Conservation (phyloP, 2,329 filamentous ascomycete genomes). For the Diaporthe nobilis region DNA sequence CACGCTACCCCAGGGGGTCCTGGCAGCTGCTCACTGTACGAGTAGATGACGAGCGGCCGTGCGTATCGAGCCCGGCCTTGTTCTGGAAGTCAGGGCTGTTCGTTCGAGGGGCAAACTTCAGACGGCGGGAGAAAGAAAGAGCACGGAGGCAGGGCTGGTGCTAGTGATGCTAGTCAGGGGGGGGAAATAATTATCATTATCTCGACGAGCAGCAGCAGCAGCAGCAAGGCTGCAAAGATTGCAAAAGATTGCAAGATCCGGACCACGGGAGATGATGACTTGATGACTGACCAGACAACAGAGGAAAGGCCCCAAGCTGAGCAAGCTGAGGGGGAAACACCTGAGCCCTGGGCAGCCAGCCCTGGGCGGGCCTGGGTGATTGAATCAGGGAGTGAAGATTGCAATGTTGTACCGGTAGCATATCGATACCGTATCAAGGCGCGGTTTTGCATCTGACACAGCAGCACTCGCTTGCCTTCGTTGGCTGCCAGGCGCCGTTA, state of each 20-base stretch:
- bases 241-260: constrained; percentile 2
- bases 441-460: constrained; percentile 23
- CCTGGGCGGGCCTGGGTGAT: background rate
- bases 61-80: background rate
- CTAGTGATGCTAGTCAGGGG: constrained; percentile 17
- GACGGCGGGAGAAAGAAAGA: background rate
- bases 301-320: no score
- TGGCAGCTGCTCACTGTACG: background rate
- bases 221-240: background rate
- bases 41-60: background rate
- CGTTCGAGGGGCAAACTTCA: background rate
- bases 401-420: constrained; percentile 21
- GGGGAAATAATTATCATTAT: background rate
- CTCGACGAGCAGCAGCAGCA: background rate
- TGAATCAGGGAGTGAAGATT: constrained; percentile 19
- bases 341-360: background rate
- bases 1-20: constrained; percentile 15
- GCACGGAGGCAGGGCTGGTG: constrained; percentile 8
- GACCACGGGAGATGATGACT: constrained; percentile 5
- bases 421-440: constrained; percentile 13
- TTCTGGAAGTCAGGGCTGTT: background rate
- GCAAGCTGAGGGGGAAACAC: no score
- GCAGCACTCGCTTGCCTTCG: constrained; percentile 4
- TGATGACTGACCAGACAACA: background rate
- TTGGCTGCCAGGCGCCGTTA: constrained; percentile 35